Base-by-base conservation (phyloP, 352 stramenopile species). In the Pythium apleroticum region DNA sequence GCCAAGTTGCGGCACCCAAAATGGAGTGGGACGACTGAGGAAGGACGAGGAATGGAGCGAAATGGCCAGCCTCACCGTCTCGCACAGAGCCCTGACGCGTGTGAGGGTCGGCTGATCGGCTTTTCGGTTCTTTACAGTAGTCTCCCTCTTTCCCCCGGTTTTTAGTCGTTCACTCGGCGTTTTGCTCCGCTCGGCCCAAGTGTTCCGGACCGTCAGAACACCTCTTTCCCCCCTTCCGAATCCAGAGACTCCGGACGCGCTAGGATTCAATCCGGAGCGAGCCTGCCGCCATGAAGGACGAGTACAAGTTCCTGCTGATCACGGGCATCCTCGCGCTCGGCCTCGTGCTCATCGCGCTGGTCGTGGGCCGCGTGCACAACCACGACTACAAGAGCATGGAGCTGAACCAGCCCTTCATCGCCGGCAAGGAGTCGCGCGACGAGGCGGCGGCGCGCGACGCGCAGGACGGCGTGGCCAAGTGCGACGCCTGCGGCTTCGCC, bases 401-500 rank as follows among this genome's bases (percentile, higher is more conserved):
- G 30, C 15, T 59, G 22, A 59, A 59, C 30, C 30, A 59, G 31
- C 52, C 52, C 4, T 48, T 59, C 52, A 59, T 59, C 52, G 24
- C n/a, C 14, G 52, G n/a, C 52, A 37, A 27, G 24, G 52, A 59
- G n/a, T 46, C 28, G 24, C 28, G 52, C 28, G 52, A 59, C 17
- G 52, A 46, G 17, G 52, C 30, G 30, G 52, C 52, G 15, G 17
- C 14, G 28, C 27, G 30, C 9, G 52, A 48, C 14, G 52, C 52
- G 15, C 17, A 59, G 20, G 28, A 30, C 7, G 52, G 52, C n/a
- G 30, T 37, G 19, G 8, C 9, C 12, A 43, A 4, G 4, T 59
- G 52, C 33, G 52, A 30, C 22, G 30, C 30, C 28, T 59, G 52
- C 24, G 52, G 52, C 28, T 59, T 59, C 52, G 30, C 2, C 52